Percentiles rank a stretch among this genome's conserved stretches.
Evolutionary conservation across 2,329 filamentous ascomycete species (phyloP).

Genomic region (Trichoderma oligosporum): DNA sequence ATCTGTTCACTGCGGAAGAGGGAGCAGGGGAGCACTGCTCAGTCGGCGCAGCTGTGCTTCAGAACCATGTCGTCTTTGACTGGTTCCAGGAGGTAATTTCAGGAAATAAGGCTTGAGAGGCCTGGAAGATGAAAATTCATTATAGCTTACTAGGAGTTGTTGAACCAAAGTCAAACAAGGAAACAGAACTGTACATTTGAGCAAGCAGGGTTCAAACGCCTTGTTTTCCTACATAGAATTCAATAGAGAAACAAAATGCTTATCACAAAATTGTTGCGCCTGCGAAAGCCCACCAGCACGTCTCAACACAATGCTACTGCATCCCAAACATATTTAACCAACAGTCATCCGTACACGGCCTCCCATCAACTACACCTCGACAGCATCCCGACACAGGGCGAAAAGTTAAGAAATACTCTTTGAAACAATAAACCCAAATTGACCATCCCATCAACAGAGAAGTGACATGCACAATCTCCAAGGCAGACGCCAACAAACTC

Average conservation of each 20-base stretch:
- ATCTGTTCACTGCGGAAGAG: slow-evolving; percentile 20
- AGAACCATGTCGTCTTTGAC: slow-evolving; percentile 23
- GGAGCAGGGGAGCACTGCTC: slow-evolving; percentile 22
- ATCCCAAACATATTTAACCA: not conserved
- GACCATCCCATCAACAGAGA: not conserved
- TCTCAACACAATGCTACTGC: not conserved
- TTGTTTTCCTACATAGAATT: not conserved
- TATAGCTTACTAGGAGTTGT: too few relatives aligned
- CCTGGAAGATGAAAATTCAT: not conserved
- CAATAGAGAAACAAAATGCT: not conserved
- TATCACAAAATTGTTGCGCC: not conserved
- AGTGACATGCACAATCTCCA: not conserved
- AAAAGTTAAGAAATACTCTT: not conserved
- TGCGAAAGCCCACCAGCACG: not conserved
- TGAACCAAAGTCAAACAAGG: not conserved
- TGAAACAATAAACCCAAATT: too few relatives aligned
- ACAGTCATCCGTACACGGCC: not conserved
- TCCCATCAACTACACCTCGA: not conserved
- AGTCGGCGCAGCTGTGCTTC: slow-evolving; percentile 21
- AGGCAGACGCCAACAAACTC: slow-evolving; percentile 12
- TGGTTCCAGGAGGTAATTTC: slow-evolving; percentile 23
- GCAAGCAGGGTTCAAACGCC: not conserved
- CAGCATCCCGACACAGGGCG: not conserved
- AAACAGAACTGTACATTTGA: not conserved
- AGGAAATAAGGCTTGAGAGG: not conserved